Conservation (phyloP, 2,329 filamentous ascomycete species). For the Pseudogymnoascus sp. region DNA sequence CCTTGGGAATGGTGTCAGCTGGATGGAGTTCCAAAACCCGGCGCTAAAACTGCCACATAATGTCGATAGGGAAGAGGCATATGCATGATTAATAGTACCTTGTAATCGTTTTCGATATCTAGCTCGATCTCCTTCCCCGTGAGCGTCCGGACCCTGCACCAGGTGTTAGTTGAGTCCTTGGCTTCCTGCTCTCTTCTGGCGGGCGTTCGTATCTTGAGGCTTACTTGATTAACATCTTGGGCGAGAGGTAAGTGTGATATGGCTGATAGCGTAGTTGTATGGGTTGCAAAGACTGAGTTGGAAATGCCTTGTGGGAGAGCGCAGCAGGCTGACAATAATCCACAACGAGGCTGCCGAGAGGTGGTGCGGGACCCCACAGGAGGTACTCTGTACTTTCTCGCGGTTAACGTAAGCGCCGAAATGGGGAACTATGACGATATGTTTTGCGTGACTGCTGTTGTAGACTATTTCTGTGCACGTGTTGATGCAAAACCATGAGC, state of each 20-base stretch:
- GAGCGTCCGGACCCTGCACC: constrained; percentile 78
- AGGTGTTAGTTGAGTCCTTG: constrained; percentile 7
- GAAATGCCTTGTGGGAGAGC: constrained; percentile 1
- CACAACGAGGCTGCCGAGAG: constrained; percentile 4
- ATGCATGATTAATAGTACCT: constrained; percentile 44
- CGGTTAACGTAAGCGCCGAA: constrained; percentile 1
- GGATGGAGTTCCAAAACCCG: not conserved
- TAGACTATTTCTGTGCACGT: not conserved
- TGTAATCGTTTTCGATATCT: constrained; percentile 90
- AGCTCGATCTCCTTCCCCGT: constrained; percentile 99
- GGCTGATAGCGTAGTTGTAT: not conserved
- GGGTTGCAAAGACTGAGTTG: not conserved
- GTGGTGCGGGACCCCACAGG: constrained; percentile 1
- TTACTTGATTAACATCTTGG: constrained; percentile 44
- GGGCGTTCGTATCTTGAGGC: constrained; percentile 13
- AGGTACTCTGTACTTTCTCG: constrained; percentile 2
- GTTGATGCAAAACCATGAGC: not conserved
- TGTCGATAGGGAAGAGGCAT: not conserved
- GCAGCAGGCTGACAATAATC: constrained; percentile 7
- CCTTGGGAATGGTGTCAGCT: constrained; percentile 39
- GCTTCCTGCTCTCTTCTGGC: not conserved
- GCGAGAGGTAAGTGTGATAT: not conserved
- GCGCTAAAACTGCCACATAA: not conserved
- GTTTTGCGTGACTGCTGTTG: too few relatives aligned
- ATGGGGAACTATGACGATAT: not conserved